Percentiles rank a stretch among this genome's conserved stretches.
phyloP scores from a whole-genome alignment of 2,329 filamentous ascomycete species.

The Cladosporium sphaerospermum region DNA sequence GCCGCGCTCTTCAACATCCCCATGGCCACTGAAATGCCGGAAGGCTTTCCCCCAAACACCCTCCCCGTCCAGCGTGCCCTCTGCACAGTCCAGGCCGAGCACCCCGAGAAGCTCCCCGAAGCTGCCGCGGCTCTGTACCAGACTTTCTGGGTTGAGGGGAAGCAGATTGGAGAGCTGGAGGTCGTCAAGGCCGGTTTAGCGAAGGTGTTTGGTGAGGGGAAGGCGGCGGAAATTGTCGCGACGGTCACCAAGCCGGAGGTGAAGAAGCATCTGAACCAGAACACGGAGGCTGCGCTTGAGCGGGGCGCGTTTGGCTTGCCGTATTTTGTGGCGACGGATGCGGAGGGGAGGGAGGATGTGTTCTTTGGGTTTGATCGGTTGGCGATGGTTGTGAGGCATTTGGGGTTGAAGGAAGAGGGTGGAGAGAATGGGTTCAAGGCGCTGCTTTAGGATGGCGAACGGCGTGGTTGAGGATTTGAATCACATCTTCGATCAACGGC shows the following conservation, averaged over 20 bases:
- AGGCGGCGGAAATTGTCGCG: conserved; percentile 36
- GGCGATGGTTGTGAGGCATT: conserved; percentile 47
- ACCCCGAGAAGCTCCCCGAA: conserved; percentile 36
- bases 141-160: conserved; percentile 47
- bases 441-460: not conserved
- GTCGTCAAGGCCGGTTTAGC: conserved; percentile 41
- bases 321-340: conserved; percentile 53
- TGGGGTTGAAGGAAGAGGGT: conserved; percentile 43
- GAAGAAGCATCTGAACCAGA: conserved; percentile 43
- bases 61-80: conserved; percentile 48
- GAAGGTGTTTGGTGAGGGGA: conserved; percentile 39
- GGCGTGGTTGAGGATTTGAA: no score
- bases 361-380: conserved; percentile 59
- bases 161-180: conserved; percentile 40
- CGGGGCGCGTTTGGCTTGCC: conserved; percentile 56
- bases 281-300: conserved; percentile 47
- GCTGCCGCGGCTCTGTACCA: conserved; percentile 45
- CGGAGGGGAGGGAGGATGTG: conserved; percentile 46
- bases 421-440: conserved; percentile 12
- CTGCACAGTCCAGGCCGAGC: conserved; percentile 39
- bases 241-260: conserved; percentile 33
- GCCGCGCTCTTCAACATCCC: conserved; percentile 49
- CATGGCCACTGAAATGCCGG: conserved; percentile 39
- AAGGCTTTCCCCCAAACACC: conserved; percentile 50
- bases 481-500: no score